These are phyloP conservation scores for Beta macrorhiza DNA, from an alignment of 179 eudicot genomes.

Conservation along the genomic window DNA sequence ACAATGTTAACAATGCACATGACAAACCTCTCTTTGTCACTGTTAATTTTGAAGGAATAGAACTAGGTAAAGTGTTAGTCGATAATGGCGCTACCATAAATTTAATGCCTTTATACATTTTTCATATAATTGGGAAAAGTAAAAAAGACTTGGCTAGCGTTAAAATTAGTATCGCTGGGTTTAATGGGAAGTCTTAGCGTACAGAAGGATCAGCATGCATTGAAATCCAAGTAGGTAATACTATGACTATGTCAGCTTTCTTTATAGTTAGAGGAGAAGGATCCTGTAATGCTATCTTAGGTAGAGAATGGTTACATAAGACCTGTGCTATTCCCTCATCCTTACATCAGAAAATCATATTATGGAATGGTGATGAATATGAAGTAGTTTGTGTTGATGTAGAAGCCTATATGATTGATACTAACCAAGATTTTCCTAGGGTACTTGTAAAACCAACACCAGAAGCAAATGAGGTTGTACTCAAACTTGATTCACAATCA, in stretches of 20 bases:
- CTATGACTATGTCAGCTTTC: neutral
- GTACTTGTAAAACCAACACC: neutral
- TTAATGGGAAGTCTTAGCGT: neutral
- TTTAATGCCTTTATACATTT: neutral
- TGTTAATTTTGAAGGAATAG: no score
- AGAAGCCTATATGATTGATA: neutral
- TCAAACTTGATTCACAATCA: neutral
- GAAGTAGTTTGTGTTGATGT: neutral
- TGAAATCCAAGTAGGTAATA: neutral
- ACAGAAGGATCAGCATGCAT: neutral
- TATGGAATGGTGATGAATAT: neutral
- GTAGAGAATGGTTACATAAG: neutral
- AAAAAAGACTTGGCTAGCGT: neutral
- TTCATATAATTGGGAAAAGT: neutral
- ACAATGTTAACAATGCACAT: no score
- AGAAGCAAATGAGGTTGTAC: neutral
- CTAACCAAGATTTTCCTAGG: neutral
- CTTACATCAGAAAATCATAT: neutral
- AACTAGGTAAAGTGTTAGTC: no score
- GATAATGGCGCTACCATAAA: no score
- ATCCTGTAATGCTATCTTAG: neutral
- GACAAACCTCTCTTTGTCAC: no score
- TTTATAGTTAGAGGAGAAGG: neutral
- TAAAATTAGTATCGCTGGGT: neutral
- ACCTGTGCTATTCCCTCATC: neutral